phyloP scores from a whole-genome alignment of 345 rosid genomes.

The Microcos paniculata region DNA sequence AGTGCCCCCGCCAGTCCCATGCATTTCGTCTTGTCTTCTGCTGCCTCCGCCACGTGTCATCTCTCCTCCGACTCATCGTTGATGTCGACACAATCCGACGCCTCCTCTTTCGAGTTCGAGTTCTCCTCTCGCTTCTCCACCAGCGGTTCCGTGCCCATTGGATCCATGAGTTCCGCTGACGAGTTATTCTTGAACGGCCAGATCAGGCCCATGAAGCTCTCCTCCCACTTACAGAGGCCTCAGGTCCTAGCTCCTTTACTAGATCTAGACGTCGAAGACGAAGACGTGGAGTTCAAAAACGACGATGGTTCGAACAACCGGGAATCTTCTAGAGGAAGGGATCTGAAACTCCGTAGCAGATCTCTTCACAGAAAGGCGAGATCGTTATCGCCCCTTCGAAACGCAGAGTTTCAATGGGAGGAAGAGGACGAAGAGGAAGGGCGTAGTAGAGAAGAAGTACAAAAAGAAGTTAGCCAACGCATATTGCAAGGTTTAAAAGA shows the following conservation, averaged over 20 bases:
- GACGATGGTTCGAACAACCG: background rate
- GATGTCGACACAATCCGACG: background rate
- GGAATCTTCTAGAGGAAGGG: constrained; percentile 23
- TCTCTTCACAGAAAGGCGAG: constrained; percentile 32
- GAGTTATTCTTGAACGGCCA: constrained; percentile 51
- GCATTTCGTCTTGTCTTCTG: constrained; percentile 25
- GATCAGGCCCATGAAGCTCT: constrained; percentile 44
- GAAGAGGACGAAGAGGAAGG: constrained; percentile 14
- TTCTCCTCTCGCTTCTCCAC: constrained; percentile 36
- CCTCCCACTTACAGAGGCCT: constrained; percentile 32
- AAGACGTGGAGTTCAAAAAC: background rate
- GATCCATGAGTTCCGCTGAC: constrained; percentile 43
- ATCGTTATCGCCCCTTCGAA: constrained; percentile 43
- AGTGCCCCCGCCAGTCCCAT: constrained; percentile 37
- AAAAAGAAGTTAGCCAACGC: constrained; percentile 4
- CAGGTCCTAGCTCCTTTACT: constrained; percentile 25
- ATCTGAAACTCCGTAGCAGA: constrained; percentile 27
- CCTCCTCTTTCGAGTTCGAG: constrained; percentile 28
- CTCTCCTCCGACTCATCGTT: constrained; percentile 5
- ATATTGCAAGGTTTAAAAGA: constrained; percentile 12
- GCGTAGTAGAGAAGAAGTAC: background rate
- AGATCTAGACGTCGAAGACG: constrained; percentile 19
- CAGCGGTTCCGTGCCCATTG: constrained; percentile 17
- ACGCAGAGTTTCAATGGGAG: constrained; percentile 22
- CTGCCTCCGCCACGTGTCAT: constrained; percentile 16